Base-by-base conservation (phyloP, 208 protist genomes). In the Herpetomonas tarakana region DNA sequence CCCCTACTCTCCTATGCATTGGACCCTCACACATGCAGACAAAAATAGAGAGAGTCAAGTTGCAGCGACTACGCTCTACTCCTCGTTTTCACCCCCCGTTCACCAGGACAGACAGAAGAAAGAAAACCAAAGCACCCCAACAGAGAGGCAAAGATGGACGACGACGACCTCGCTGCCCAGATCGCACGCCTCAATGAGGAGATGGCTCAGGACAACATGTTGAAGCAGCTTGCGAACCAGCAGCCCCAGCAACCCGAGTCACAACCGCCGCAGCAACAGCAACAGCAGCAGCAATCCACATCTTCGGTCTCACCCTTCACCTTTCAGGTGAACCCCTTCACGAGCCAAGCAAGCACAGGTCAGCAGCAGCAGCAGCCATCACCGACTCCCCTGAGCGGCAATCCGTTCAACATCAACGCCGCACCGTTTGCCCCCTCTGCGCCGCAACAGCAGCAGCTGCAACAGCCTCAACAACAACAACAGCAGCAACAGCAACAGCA, bases 101-200 rank as follows among this genome's bases (percentile, higher is more conserved):
- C n/a, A n/a, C n/a, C n/a, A n/a, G n/a, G n/a, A n/a, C n/a, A n/a
- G n/a, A n/a, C n/a, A n/a, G n/a, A n/a, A n/a, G n/a, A n/a, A n/a
- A n/a, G n/a, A n/a, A n/a, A n/a, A n/a, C n/a, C n/a, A n/a, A n/a
- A n/a, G n/a, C n/a, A n/a, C n/a, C n/a, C n/a, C n/a, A n/a, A n/a
- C n/a, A n/a, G n/a, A n/a, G n/a, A n/a, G n/a, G n/a, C n/a, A n/a
- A n/a, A n/a, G n/a, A n/a, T n/a, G n/a, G n/a, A n/a, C n/a, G 81
- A 86, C 61, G 80, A 84, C 45, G 82, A 91, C 65, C 59, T 93
- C 22, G 80, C 82, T 2, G 81, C 72, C 24, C 81, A 94, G 62
- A 89, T 94, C 45, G 83, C 81, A 18, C 77, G 69, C 56, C 83
- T 94, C 45, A 81, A 94, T 62, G 86, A 82, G 14, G 70, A 90